These are phyloP conservation scores for Panicum miliaceum DNA, from an alignment of 176 grass and related monocot genomes.

Conservation along the genomic window DNA sequence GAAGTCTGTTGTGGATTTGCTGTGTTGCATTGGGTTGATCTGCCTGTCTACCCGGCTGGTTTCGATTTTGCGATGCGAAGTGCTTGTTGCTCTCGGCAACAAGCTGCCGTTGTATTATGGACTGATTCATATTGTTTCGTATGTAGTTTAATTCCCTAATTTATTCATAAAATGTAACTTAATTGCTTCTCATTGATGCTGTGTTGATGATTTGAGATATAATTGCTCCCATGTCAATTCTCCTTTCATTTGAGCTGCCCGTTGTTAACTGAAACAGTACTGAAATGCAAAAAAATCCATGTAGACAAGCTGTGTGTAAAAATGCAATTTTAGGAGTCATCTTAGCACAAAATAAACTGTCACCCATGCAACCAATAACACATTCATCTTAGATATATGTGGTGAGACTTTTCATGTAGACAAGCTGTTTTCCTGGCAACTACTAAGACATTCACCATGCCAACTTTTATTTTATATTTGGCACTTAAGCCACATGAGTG, in stretches of 20 bases:
- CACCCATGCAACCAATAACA: background rate
- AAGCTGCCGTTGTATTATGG: slow-evolving; percentile 30
- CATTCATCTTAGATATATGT: background rate
- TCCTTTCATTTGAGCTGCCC: background rate
- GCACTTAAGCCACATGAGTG: background rate
- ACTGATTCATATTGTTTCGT: slow-evolving; percentile 41
- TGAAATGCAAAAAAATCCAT: background rate
- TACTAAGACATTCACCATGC: background rate
- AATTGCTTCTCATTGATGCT: slow-evolving; percentile 7
- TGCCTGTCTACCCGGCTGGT: slow-evolving; percentile 59
- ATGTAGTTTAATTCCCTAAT: slow-evolving; percentile 37
- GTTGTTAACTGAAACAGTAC: background rate
- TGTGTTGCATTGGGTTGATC: slow-evolving; percentile 57
- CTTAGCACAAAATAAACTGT: background rate
- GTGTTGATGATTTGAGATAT: slow-evolving; percentile 1
- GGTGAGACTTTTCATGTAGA: background rate
- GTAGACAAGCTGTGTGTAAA: too few relatives aligned
- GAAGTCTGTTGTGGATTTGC: slow-evolving; percentile 16
- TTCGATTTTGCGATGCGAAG: slow-evolving; percentile 23
- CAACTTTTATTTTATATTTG: background rate
- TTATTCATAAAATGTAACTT: slow-evolving; percentile 14
- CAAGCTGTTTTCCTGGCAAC: background rate
- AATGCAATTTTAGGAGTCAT: background rate
- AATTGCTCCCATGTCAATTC: background rate
- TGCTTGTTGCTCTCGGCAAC: slow-evolving; percentile 53